Conservation (phyloP, 179 eudicot species). For the Patellifolia procumbens region DNA sequence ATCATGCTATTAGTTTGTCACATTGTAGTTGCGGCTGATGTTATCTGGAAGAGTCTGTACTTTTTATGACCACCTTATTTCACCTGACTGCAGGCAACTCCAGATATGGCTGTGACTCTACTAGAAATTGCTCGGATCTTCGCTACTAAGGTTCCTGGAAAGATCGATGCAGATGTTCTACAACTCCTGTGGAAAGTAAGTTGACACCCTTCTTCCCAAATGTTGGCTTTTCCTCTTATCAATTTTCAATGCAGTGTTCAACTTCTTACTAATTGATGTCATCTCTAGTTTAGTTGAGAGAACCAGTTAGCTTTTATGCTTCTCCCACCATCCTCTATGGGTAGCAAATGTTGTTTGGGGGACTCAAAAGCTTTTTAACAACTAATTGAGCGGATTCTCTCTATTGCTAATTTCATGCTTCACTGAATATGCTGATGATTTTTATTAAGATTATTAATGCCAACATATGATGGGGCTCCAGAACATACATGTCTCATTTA, state of each 20-base stretch:
- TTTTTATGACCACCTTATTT: constrained; percentile 22
- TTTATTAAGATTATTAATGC: not conserved
- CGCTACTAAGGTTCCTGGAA: constrained; percentile 99
- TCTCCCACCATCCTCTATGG: not conserved
- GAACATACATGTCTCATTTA: no score
- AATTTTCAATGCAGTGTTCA: no score
- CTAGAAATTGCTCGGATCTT: constrained; percentile 96
- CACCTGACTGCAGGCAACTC: constrained; percentile 69
- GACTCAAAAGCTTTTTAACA: no score
- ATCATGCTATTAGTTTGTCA: not conserved
- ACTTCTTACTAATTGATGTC: not conserved
- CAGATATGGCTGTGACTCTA: constrained; percentile 99
- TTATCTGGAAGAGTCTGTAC: not conserved
- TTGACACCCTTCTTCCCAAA: constrained; percentile 9
- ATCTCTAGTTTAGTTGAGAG: constrained; percentile 4
- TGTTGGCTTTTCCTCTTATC: no score
- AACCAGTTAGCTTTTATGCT: constrained; percentile 9
- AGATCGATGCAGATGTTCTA: constrained; percentile 97
- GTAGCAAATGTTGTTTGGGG: not conserved
- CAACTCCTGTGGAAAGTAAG: constrained; percentile 98
- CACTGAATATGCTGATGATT: not conserved
- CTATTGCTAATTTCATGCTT: not conserved
- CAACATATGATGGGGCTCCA: not conserved
- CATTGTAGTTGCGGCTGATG: constrained; percentile 1
- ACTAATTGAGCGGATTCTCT: no score